Evolutionary conservation across 306 rosid species (phyloP).

Genomic region (Ochetophila trinervis): DNA sequence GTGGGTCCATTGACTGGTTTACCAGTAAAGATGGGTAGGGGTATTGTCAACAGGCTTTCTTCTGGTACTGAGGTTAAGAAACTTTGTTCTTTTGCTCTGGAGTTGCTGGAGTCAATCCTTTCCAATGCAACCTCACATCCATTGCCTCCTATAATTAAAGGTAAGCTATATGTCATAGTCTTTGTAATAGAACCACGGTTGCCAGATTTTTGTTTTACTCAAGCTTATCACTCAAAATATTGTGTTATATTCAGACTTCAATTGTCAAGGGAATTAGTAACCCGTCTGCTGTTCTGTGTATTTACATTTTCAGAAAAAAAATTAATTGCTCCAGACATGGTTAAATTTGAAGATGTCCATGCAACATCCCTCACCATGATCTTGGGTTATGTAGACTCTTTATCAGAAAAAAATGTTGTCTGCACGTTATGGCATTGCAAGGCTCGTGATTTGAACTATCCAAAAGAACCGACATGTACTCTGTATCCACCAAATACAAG

Average conservation of each 20-base stretch:
- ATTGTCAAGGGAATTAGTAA: neutral
- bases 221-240: too few species aligned
- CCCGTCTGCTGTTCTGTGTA: neutral
- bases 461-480: constrained; percentile 53
- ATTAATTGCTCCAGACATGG: constrained; percentile 43
- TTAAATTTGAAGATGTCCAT: constrained; percentile 68
- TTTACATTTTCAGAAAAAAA: constrained; percentile 46
- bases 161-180: constrained; percentile 25
- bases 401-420: constrained; percentile 37
- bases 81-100: constrained; percentile 74
- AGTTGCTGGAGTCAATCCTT: constrained; percentile 59
- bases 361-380: constrained; percentile 60
- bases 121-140: constrained; percentile 31
- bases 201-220: neutral
- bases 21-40: constrained; percentile 88
- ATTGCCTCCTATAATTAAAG: constrained; percentile 41
- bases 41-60: constrained; percentile 96
- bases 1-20: constrained; percentile 77
- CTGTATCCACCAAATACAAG: constrained; percentile 46
- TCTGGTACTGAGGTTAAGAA: constrained; percentile 94
- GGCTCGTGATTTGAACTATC: constrained; percentile 49
- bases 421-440: constrained; percentile 74
- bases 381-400: constrained; percentile 48
- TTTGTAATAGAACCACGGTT: neutral
- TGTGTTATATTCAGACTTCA: neutral